Conservation (phyloP, 495 filamentous ascomycete species). For the Glonium stellatum region DNA sequence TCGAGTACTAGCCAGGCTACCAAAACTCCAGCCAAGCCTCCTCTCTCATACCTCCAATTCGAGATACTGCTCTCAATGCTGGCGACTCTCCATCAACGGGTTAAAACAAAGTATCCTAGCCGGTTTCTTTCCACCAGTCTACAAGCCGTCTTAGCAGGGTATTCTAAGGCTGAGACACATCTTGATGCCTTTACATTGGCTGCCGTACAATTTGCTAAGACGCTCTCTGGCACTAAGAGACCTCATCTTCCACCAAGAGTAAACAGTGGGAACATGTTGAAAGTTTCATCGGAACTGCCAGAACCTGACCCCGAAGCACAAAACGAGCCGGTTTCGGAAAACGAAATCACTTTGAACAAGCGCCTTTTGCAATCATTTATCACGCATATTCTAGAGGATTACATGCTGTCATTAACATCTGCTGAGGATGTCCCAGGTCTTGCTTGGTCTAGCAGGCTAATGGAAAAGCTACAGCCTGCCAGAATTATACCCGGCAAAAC, state of each 20-base stretch:
- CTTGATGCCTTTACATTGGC: conserved; percentile 63
- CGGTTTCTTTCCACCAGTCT: conserved; percentile 89
- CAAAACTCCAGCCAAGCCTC: conserved; percentile 25
- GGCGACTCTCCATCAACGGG: conserved; percentile 74
- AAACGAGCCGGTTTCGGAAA: conserved; percentile 43
- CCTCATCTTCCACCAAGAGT: conserved; percentile 67
- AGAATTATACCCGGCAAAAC: conserved; percentile 48
- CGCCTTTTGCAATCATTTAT: conserved; percentile 79
- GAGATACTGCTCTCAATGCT: conserved; percentile 73
- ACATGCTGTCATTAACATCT: conserved; percentile 48
- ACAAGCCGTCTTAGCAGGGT: conserved; percentile 64
- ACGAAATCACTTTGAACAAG: conserved; percentile 53
- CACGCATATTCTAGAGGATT: conserved; percentile 77
- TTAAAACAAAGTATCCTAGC: conserved; percentile 84
- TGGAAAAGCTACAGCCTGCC: conserved; percentile 62
- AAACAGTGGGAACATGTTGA: conserved; percentile 52
- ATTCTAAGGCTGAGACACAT: conserved; percentile 41
- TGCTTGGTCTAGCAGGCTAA: conserved; percentile 67
- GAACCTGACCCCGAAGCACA: conserved; percentile 81
- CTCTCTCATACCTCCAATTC: conserved; percentile 49
- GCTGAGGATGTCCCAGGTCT: conserved; percentile 58
- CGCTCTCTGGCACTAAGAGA: conserved; percentile 62
- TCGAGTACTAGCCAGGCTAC: conserved; percentile 23
- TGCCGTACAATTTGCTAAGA: conserved; percentile 67
- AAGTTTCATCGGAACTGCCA: conserved; percentile 16